Evolutionary conservation across 2,329 filamentous ascomycete genomes (phyloP).

Genomic region (Pseudofabraea citricarpa): DNA sequence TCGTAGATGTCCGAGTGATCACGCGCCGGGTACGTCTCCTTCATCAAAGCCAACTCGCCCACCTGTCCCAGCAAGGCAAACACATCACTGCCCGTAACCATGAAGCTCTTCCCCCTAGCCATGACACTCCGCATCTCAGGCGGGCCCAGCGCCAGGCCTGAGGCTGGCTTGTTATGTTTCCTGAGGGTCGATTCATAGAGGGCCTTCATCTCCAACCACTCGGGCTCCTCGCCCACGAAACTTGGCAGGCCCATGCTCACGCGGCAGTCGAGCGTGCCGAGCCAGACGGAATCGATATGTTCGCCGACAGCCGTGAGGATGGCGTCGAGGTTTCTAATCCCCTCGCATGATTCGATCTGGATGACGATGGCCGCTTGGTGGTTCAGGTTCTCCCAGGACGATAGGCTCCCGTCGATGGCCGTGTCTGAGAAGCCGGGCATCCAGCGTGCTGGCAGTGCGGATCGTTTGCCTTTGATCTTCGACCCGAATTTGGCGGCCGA

Average conservation of each 20-base stretch:
- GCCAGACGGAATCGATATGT: slow-evolving; percentile 41
- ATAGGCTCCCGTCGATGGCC: slow-evolving; percentile 24
- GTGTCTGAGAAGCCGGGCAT: slow-evolving; percentile 36
- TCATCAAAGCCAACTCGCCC: slow-evolving; percentile 3
- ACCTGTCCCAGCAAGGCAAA: slow-evolving; percentile 7
- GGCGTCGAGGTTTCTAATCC: slow-evolving; percentile 42
- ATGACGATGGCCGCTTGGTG: slow-evolving; percentile 43
- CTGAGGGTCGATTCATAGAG: slow-evolving; percentile 34
- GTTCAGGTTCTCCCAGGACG: slow-evolving; percentile 37
- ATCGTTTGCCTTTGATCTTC: slow-evolving; percentile 34
- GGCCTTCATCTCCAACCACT: slow-evolving; percentile 34
- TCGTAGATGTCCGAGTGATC: background rate
- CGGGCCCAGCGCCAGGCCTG: slow-evolving; percentile 18
- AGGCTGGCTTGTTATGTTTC: slow-evolving; percentile 41
- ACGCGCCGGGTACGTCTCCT: slow-evolving; percentile 2
- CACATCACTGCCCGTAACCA: slow-evolving; percentile 12
- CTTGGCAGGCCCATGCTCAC: slow-evolving; percentile 38
- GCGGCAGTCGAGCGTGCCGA: slow-evolving; percentile 38
- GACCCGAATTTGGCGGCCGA: slow-evolving; percentile 40
- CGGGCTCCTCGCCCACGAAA: slow-evolving; percentile 32
- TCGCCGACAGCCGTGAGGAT: slow-evolving; percentile 41
- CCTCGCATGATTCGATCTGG: slow-evolving; percentile 39
- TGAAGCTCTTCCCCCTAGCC: slow-evolving; percentile 18
- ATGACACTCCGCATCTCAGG: slow-evolving; percentile 12
- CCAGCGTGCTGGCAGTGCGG: slow-evolving; percentile 39